phyloP scores from a whole-genome alignment of 345 rosid genomes.

The Populus pruinosa region DNA sequence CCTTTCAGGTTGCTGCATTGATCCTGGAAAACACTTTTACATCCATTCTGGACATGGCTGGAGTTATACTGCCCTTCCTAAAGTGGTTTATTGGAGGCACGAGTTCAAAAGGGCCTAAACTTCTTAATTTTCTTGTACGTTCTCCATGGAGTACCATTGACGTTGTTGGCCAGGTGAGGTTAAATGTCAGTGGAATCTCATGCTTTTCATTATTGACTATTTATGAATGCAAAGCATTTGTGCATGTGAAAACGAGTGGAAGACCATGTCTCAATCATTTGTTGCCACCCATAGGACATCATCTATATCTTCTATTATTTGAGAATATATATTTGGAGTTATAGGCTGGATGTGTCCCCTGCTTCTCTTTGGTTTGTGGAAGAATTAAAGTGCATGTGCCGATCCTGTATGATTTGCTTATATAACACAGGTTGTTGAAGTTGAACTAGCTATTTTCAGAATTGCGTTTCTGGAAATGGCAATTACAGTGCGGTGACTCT shows the following conservation, averaged over 20 bases:
- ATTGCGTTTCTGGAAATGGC: not conserved
- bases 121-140: constrained; percentile 90
- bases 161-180: constrained; percentile 69
- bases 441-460: constrained; percentile 1
- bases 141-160: constrained; percentile 98
- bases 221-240: not conserved
- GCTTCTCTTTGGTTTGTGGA: not conserved
- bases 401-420: not conserved
- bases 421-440: not conserved
- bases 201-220: constrained; percentile 2
- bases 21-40: constrained; percentile 96
- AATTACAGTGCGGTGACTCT: constrained; percentile 1
- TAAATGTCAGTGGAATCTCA: not conserved
- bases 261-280: not conserved
- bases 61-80: constrained; percentile 82
- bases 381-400: not conserved
- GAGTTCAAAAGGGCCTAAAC: constrained; percentile 66
- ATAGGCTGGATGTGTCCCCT: not conserved
- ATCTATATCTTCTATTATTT: not conserved
- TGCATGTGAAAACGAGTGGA: constrained; percentile 2
- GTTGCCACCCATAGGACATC: not conserved
- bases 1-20: constrained; percentile 64
- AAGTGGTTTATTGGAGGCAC: constrained; percentile 96
- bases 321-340: not conserved
- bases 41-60: constrained; percentile 99